Conservation (phyloP, 305 asterid species). For the Fraxinus floribunda region DNA sequence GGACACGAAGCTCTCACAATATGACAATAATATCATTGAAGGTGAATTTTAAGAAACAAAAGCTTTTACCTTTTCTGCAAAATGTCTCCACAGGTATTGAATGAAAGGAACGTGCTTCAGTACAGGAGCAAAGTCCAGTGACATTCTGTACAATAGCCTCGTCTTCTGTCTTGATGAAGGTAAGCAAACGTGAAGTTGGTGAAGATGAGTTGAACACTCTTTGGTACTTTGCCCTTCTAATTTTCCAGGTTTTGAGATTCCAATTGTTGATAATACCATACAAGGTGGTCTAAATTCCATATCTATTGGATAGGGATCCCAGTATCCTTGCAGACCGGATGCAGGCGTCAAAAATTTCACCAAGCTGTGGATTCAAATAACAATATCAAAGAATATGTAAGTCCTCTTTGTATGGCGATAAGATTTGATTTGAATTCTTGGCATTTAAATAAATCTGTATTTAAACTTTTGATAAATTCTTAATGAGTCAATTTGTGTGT, state of each 20-base stretch:
- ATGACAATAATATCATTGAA: no score
- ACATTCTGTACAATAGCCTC: constrained; percentile 83
- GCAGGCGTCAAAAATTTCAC: constrained; percentile 81
- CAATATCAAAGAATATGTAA: background rate
- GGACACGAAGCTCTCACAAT: no score
- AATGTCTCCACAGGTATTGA: constrained; percentile 77
- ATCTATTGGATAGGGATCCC: constrained; percentile 96
- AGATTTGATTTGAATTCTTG: background rate
- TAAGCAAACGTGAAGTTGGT: constrained; percentile 85
- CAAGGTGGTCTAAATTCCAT: constrained; percentile 96
- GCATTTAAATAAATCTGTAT: no score
- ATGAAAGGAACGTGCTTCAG: constrained; percentile 77
- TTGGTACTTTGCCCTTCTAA: constrained; percentile 74
- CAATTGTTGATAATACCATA: constrained; percentile 84
- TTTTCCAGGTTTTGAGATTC: constrained; percentile 88
- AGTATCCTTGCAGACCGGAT: constrained; percentile 82
- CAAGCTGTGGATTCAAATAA: constrained; percentile 53
- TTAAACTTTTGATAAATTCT: no score
- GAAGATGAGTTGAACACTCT: constrained; percentile 84
- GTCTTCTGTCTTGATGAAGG: constrained; percentile 81
- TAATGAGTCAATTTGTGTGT: no score
- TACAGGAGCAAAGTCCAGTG: constrained; percentile 85
- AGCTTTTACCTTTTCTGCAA: constrained; percentile 66
- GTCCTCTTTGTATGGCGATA: background rate
- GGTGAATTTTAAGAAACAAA: no score